Evolutionary conservation across 768 basidiomycete species (phyloP), one percentile per base, ranked within the genome.

Genomic region (Fistulinella prunicolor): DNA sequence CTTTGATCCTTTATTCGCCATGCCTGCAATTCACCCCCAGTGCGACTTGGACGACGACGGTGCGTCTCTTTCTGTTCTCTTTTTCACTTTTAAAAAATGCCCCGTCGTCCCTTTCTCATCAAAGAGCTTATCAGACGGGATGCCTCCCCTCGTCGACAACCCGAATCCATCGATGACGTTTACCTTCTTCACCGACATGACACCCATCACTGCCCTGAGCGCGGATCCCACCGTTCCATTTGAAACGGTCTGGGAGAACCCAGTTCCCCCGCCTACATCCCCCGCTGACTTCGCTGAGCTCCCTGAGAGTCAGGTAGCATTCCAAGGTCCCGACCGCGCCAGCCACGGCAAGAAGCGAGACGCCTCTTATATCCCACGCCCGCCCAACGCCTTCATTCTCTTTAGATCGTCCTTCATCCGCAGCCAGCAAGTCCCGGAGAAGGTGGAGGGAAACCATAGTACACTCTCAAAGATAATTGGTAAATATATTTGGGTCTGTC

Each of bases 321-420:
- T 46, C 50, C 67, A 61, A 50, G 70, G 53, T 3, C 66, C 59
- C 53, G 66, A 70, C 47, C 76, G 76, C 20, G 50, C 62, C 14
- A 76, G 74, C 47, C 82, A 85, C 60, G 74, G 73, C 48, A 85
- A 80, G 72, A 78, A 80, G 60, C 79, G 82, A 45, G 82, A 85
- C 58, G 79, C 83, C 46, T 80, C 79, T 2, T 83, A 89, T 66
- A 90, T 89, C 66, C 88, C 87, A 35, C 82, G 88, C 40, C 87
- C 88, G 7, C 87, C 87, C 21, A 90, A 89, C 68, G 87, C 88
- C 50, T 90, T 89, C 70, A 90, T 89, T 57, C 83, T 89, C 65
- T 90, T 89, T 67, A 80, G 87, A 56, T 85, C 85, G 20, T 81
- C 80, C 24, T 89, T 89, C 69, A 86, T 89, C 64, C 75, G 78